A percentile compares a stretch with the other conserved stretches of the same genome.
phyloP scores from a whole-genome alignment of 768 basidiomycete genomes.

The Boletellus sp. region DNA sequence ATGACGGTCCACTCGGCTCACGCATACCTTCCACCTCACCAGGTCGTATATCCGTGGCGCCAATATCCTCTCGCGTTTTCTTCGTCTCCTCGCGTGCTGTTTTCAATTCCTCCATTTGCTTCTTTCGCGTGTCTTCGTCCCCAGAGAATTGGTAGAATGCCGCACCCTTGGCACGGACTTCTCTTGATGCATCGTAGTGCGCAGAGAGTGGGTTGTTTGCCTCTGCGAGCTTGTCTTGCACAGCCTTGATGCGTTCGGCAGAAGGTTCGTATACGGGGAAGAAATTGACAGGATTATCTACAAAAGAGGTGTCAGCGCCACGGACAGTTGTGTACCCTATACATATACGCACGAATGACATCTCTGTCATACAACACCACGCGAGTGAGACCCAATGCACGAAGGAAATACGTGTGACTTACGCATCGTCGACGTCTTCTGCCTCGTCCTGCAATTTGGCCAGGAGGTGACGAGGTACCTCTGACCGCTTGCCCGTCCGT shows the following conservation, averaged over 20 bases:
- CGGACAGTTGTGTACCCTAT: background rate
- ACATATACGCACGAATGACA: constrained; percentile 46
- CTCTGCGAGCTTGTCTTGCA: constrained; percentile 67
- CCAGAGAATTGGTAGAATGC: constrained; percentile 89
- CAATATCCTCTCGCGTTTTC: constrained; percentile 52
- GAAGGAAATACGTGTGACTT: constrained; percentile 20
- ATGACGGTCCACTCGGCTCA: constrained; percentile 27
- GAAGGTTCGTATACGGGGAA: constrained; percentile 89
- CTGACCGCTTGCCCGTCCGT: constrained; percentile 64
- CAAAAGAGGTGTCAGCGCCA: constrained; percentile 3
- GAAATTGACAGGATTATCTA: constrained; percentile 78
- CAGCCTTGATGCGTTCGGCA: constrained; percentile 71
- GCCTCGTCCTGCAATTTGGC: constrained; percentile 43
- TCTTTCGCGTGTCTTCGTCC: constrained; percentile 73
- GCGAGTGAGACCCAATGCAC: background rate
- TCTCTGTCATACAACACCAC: constrained; percentile 39
- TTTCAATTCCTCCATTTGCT: constrained; percentile 82
- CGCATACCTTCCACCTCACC: constrained; percentile 81
- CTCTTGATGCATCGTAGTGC: constrained; percentile 80
- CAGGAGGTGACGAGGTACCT: constrained; percentile 68
- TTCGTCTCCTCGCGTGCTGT: constrained; percentile 69
- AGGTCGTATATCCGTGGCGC: constrained; percentile 56
- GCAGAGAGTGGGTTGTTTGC: constrained; percentile 61
- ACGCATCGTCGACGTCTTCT: constrained; percentile 50
- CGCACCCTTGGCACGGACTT: constrained; percentile 86